Evolutionary conservation across 2,329 filamentous ascomycete species (phyloP), one percentile per base, ranked within the genome.

Genomic region (Bipolaris cookei): DNA sequence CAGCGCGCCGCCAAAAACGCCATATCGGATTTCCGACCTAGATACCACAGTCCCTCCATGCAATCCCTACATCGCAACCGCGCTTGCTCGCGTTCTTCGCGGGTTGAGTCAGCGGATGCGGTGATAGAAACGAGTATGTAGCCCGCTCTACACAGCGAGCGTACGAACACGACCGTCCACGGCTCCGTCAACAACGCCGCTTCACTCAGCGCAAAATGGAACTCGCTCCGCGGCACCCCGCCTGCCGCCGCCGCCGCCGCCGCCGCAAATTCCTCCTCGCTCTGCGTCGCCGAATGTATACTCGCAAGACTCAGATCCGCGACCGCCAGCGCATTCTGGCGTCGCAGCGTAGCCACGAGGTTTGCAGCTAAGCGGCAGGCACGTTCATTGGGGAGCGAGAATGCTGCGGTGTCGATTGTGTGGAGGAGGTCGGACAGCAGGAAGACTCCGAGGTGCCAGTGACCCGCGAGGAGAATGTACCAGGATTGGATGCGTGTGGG

Each of bases 181-280:
- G 84, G 84, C 62, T 86, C 84, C 0, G 83, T 85, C 49, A 87
- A 66, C 8, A 87, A 76, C 0, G 83, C 81, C 1, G 81, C 82
- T 57, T 84, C 78, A 39, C 79, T 82, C 21, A 85, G 76, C 0
- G 83, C 83, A 52, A 81, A 81, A 64, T 85, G 84, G 48, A 84
- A 82, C 14, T 81, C 79, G 11, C 18, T 41, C 8, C 18, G 72
- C 62, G 3, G 50, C 35, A 1, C n/a, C 42, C 39, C 18, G 14
- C 32, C 18, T 43, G 42, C 5, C 2, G 6, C 16, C 8, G 38
- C 18, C 6, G 38, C 4, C 5, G 38, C 7, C 3, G 38, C 18
- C 13, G 11, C 3, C 5, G 38, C 13, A 25, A 30, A 13, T 7
- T 25, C 39, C 14, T 35, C 34, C 7, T 35, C 34, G 34, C 34